Conservation (phyloP, 2,329 filamentous ascomycete species). For the Penicillium decumbens region DNA sequence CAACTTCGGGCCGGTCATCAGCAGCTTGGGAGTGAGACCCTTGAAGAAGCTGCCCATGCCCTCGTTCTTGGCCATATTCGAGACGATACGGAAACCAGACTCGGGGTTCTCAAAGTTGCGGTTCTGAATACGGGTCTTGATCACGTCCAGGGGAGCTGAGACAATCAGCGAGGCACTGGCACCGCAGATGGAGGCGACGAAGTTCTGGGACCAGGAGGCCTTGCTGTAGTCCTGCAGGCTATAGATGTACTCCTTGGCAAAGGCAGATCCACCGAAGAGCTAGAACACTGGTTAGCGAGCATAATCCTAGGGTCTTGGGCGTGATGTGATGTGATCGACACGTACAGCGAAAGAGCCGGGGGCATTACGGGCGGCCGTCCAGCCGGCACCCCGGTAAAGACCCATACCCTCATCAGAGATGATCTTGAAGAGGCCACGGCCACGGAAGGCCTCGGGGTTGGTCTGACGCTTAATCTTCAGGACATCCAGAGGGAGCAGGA, state of each 20-base stretch:
- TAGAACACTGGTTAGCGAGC: slow-evolving; percentile 35
- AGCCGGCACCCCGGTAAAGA: slow-evolving; percentile 91
- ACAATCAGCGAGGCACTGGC: slow-evolving; percentile 93
- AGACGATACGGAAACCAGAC: slow-evolving; percentile 83
- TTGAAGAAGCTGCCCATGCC: slow-evolving; percentile 90
- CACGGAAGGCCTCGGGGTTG: slow-evolving; percentile 95
- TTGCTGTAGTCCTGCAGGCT: slow-evolving; percentile 89
- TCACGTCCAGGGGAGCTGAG: slow-evolving; percentile 92
- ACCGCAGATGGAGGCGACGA: slow-evolving; percentile 90
- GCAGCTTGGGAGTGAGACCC: slow-evolving; percentile 89
- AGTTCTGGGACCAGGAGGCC: slow-evolving; percentile 92
- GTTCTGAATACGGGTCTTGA: slow-evolving; percentile 98
- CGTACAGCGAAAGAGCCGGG: slow-evolving; percentile 92
- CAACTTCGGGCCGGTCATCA: slow-evolving; percentile 98
- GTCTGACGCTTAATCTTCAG: slow-evolving; percentile 99
- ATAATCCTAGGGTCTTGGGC: slow-evolving; percentile 7
- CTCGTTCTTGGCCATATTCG: slow-evolving; percentile 90
- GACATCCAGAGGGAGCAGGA: slow-evolving; percentile 90
- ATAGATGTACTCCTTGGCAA: slow-evolving; percentile 95
- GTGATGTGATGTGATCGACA: slow-evolving; percentile 26
- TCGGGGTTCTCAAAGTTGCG: slow-evolving; percentile 98
- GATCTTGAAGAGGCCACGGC: slow-evolving; percentile 84
- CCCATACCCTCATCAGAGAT: slow-evolving; percentile 91
- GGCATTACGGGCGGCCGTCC: slow-evolving; percentile 95
- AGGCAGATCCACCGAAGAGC: slow-evolving; percentile 95